Percentiles rank a stretch among this genome's conserved stretches.
These are phyloP conservation scores for Acer negundo DNA, from an alignment of 345 rosid genomes.

Conservation along the genomic window DNA sequence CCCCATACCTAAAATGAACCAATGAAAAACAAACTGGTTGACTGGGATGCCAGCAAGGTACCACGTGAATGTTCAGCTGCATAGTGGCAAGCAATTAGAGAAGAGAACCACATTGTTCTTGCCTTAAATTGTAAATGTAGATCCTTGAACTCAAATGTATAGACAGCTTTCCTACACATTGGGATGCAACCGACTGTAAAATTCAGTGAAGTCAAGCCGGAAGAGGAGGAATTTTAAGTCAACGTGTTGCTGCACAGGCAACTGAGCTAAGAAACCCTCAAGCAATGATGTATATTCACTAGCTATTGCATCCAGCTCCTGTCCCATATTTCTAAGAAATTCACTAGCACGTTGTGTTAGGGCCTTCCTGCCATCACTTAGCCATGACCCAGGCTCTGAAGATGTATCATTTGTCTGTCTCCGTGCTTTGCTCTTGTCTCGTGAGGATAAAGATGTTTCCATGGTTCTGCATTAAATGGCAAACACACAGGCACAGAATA, in stretches of 20 bases:
- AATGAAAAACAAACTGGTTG: conserved; percentile 28
- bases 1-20: conserved; percentile 39
- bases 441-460: conserved; percentile 54
- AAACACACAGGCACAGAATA: not conserved
- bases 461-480: conserved; percentile 46
- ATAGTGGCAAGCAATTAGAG: conserved; percentile 14
- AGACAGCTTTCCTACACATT: conserved; percentile 38
- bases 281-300: conserved; percentile 74
- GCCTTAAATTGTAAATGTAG: conserved; percentile 16
- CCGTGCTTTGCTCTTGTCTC: conserved; percentile 44
- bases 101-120: conserved; percentile 13
- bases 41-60: conserved; percentile 29
- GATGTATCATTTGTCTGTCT: conserved; percentile 37
- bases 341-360: conserved; percentile 87
- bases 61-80: conserved; percentile 23
- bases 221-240: conserved; percentile 93
- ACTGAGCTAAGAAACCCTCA: conserved; percentile 74
- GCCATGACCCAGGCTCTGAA: conserved; percentile 66
- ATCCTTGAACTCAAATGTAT: conserved; percentile 17
- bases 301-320: conserved; percentile 71
- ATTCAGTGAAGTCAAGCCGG: conserved; percentile 96
- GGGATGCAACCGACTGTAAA: conserved; percentile 66
- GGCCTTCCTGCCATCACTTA: conserved; percentile 82
- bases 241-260: conserved; percentile 88
- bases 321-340: conserved; percentile 79